phyloP scores from a whole-genome alignment of 192 early-diverging fungal species.

The Coemansia sp. region DNA sequence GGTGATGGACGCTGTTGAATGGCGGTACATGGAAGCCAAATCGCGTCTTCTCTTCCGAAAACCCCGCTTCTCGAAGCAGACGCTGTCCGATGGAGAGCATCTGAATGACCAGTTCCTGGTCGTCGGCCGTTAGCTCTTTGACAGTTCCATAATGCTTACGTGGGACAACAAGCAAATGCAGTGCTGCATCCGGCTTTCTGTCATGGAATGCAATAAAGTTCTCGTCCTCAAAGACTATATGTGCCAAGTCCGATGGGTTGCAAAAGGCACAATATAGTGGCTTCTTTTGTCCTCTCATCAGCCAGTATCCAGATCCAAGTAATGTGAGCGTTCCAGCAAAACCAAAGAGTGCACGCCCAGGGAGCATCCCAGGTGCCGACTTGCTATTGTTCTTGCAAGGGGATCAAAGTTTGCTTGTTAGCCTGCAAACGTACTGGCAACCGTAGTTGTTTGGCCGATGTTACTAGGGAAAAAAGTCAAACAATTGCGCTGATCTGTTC shows the following conservation, averaged over 20 bases:
- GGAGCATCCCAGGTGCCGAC: slow-evolving; percentile 7
- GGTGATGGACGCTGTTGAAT: slow-evolving; percentile 51
- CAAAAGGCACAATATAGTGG: slow-evolving; percentile 48
- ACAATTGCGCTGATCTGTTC: too few species aligned
- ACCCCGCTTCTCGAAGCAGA: slow-evolving; percentile 32
- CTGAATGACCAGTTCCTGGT: slow-evolving; percentile 37
- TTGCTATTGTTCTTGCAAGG: too few species aligned
- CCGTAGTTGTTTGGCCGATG: too few species aligned
- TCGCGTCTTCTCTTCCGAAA: slow-evolving; percentile 24
- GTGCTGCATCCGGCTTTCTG: slow-evolving; percentile 43
- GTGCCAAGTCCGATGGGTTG: slow-evolving; percentile 20
- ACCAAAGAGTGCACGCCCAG: slow-evolving; percentile 6
- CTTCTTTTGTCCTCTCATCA: slow-evolving; percentile 45
- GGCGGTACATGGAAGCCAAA: slow-evolving; percentile 55
- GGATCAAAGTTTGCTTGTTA: too few species aligned
- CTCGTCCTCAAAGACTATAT: slow-evolving; percentile 42
- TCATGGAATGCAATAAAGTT: slow-evolving; percentile 48
- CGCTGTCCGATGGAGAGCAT: slow-evolving; percentile 41
- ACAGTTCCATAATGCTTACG: slow-evolving; percentile 44
- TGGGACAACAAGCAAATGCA: slow-evolving; percentile 48
- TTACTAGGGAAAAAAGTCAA: too few species aligned
- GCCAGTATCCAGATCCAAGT: slow-evolving; percentile 15
- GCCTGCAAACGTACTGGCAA: too few species aligned
- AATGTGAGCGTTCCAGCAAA: slow-evolving; percentile 10
- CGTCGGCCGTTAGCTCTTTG: slow-evolving; percentile 27